Base-by-base conservation (phyloP, 371 early-diverging fungal species). In the Saksenaea oblongispora region DNA sequence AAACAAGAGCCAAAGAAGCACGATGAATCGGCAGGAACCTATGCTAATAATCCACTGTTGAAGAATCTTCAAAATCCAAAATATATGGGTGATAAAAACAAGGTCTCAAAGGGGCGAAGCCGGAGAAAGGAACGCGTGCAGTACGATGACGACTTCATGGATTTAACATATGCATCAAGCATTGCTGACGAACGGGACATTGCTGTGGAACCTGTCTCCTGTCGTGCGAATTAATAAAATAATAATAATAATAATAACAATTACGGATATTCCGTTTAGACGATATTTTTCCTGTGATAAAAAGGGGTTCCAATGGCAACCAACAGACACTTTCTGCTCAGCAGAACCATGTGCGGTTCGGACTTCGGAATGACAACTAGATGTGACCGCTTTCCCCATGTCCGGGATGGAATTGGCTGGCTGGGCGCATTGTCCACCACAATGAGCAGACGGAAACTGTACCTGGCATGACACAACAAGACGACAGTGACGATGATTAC, bases 31-130 rank as follows among this genome's bases (percentile, higher is more conserved):
- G 67, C 74, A 11, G 78, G 80, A n/a, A 75, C 77, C 0, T 82
- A 70, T 63, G 73, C 83, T 9, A 56, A 73, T 34, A 82, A 82
- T 51, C 82, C 82, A 1, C 47, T 77, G 27, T 51, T 82, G 31
- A 75, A 79, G 44, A 73, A 73, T 22, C 57, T 72, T 3, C 53
- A 62, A 18, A 64, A 62, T 1, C 79, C 82, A 1, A 74, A 69
- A 24, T 81, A 78, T 51, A 53, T 78, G 34, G 70, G 73, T 1
- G 68, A 69, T 35, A 4, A 55, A 22, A 37, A 28, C 22, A 69
- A 70, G 35, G 64, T 62, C n/a, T 55, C 51, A n/a, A 64, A 66
- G 18, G 64, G 60, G n/a, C 62, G 61, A 55, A 28, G 56, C 35
- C 47, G 71, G 62, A 56, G 65, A 41, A 74, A 72, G 11, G 63